A percentile compares a stretch with the other conserved stretches of the same genome.
Conservation (phyloP, 371 early-diverging fungal species). For the Mortierella sp. region DNA sequence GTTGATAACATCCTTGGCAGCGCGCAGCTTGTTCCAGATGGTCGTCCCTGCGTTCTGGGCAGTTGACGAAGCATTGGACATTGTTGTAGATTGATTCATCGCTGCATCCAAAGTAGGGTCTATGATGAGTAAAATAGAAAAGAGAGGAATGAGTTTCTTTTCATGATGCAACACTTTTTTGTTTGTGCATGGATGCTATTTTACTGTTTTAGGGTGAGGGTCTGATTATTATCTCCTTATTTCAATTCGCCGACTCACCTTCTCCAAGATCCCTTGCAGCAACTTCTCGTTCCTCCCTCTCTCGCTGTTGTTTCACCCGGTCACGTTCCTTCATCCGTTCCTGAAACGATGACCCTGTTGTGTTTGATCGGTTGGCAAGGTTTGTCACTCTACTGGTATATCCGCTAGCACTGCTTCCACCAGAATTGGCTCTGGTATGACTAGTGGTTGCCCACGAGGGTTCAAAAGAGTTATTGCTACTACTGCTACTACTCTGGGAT, state of each 20-base stretch:
- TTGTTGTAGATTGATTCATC: slow-evolving; percentile 1
- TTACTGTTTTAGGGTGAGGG: background rate
- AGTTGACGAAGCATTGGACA: slow-evolving; percentile 17
- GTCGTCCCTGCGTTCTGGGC: slow-evolving; percentile 30
- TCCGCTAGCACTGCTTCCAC: slow-evolving; percentile 8
- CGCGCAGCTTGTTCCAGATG: slow-evolving; percentile 67
- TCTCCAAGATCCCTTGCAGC: slow-evolving; percentile 24
- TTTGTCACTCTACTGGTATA: background rate
- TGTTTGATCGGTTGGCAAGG: slow-evolving; percentile 19
- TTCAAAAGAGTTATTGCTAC: slow-evolving; percentile 3
- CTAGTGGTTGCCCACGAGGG: background rate
- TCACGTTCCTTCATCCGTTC: slow-evolving; percentile 48
- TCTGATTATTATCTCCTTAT: background rate
- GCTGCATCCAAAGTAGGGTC: slow-evolving; percentile 6
- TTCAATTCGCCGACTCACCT: slow-evolving; percentile 7
- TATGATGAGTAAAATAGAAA: background rate
- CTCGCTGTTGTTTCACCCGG: slow-evolving; percentile 37
- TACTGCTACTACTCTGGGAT: background rate
- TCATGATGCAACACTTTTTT: background rate
- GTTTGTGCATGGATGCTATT: background rate
- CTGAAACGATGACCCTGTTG: slow-evolving; percentile 41
- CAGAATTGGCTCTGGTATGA: slow-evolving; percentile 26
- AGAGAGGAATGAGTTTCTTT: background rate
- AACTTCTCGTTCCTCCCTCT: slow-evolving; percentile 38
- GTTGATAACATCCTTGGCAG: slow-evolving; percentile 69